Base-by-base conservation (phyloP, 495 filamentous ascomycete species). In the Glarea lozoyensis region DNA sequence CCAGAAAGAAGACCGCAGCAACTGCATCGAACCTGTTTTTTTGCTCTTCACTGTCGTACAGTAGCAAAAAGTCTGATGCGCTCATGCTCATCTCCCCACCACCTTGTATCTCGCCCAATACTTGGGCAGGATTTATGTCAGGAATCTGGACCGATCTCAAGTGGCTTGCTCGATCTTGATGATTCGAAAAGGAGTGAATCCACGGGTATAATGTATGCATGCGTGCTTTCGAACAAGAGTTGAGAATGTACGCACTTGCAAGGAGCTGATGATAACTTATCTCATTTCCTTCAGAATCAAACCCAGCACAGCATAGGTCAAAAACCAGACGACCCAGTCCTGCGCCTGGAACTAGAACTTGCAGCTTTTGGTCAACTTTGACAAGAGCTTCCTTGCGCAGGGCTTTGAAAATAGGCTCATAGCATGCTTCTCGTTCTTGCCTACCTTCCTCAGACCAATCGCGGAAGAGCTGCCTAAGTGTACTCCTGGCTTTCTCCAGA, bases 251-350 rank as follows among this genome's bases (percentile, higher is more conserved):
- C 20, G 80, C 84, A 43, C 82, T 87, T 10, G 87, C 88, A 43
- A 97, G 63, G 10, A 96, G 71, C 54, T 90, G 85, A 59, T 97
- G 92, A 52, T 90, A 95, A 12, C 86, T 93, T 48, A 97, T 88
- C 65, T 98, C 92, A 49, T 97, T 98, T 10, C 93, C 92, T 58
- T 97, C 87, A 1, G 76, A 72, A 0, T 69, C 58, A 61, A 77
- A 94, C 11, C 92, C 92, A 4, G 66, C 69, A n/a, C 62, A 62
- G 53, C 80, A 86, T 35, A 96, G 65, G 10, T 98, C 92, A 52
- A 90, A 87, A 3, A 94, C 84, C 7, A 96, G 63, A 3, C 92
- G 76, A 10, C 87, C 88, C 20, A 98, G 65, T 1, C 92, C 92
- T 3, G 89, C 90, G 3, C 93, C 92, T 2, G 93, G 88, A 18